Conservation (phyloP, 257 asterid genomes). For the Oldenlandia corymbosa region DNA sequence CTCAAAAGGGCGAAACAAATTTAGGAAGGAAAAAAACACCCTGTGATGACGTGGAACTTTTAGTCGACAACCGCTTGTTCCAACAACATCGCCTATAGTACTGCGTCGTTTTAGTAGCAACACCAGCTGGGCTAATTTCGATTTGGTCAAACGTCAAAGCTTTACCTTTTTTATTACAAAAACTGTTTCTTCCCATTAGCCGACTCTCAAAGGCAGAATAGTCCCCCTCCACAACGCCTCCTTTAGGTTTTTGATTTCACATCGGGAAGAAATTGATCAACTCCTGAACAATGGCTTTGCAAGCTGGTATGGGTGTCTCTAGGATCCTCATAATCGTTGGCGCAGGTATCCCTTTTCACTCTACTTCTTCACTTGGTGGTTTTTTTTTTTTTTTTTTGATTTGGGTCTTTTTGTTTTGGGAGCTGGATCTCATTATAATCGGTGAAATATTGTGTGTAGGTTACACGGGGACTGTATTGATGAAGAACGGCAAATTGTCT, state of each 20-base stretch:
- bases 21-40: too few species aligned
- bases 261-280: not conserved
- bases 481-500: slow-evolving; percentile 34
- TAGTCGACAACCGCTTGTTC: too few species aligned
- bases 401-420: not conserved
- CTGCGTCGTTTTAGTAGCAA: too few species aligned
- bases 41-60: too few species aligned
- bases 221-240: too few species aligned
- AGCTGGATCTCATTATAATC: not conserved
- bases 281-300: slow-evolving; percentile 27
- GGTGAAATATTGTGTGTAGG: slow-evolving; percentile 21
- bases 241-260: not conserved
- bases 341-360: slow-evolving; percentile 28
- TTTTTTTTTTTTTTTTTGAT: not conserved
- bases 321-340: slow-evolving; percentile 26
- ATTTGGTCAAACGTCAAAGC: too few species aligned
- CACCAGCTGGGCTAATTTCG: too few species aligned
- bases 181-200: too few species aligned
- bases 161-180: too few species aligned
- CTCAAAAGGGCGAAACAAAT: too few species aligned
- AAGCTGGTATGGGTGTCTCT: slow-evolving; percentile 26
- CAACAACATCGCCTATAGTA: too few species aligned
- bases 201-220: not conserved
- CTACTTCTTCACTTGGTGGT: not conserved
- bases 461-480: slow-evolving; percentile 30